Conservation (phyloP, 2,329 filamentous ascomycete species). For the Talaromyces sp. region DNA sequence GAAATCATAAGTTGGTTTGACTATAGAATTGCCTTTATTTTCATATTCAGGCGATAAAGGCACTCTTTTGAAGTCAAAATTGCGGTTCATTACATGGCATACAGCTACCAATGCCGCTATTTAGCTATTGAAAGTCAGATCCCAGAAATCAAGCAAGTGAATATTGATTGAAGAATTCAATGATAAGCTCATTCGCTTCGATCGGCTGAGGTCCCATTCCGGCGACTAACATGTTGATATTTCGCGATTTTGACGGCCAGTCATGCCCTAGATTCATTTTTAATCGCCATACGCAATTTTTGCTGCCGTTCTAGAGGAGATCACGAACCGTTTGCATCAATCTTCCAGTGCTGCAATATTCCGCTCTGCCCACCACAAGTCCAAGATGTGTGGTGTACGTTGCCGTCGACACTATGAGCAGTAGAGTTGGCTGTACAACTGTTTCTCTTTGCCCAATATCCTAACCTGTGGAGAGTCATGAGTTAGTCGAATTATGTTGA, state of each 20-base stretch:
- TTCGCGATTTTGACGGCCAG: conserved; percentile 49
- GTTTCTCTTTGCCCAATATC: conserved; percentile 46
- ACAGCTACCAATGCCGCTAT: not conserved
- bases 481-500: not conserved
- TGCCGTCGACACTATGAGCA: conserved; percentile 37
- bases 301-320: not conserved
- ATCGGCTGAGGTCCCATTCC: conserved; percentile 45
- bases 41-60: not conserved
- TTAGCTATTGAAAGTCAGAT: not conserved
- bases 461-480: conserved; percentile 13
- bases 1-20: not conserved
- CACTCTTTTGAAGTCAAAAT: not conserved
- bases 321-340: conserved; percentile 43
- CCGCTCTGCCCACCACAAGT: conserved; percentile 39
- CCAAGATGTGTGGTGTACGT: conserved; percentile 49
- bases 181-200: conserved; percentile 46
- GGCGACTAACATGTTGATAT: conserved; percentile 46
- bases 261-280: conserved; percentile 36
- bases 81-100: not conserved
- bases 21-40: not conserved
- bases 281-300: not conserved
- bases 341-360: conserved; percentile 48
- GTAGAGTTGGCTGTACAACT: conserved; percentile 37
- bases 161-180: conserved; percentile 47
- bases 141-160: not conserved